These are phyloP conservation scores for Mercurialis annua DNA, from an alignment of 345 rosid genomes.

Conservation along the genomic window DNA sequence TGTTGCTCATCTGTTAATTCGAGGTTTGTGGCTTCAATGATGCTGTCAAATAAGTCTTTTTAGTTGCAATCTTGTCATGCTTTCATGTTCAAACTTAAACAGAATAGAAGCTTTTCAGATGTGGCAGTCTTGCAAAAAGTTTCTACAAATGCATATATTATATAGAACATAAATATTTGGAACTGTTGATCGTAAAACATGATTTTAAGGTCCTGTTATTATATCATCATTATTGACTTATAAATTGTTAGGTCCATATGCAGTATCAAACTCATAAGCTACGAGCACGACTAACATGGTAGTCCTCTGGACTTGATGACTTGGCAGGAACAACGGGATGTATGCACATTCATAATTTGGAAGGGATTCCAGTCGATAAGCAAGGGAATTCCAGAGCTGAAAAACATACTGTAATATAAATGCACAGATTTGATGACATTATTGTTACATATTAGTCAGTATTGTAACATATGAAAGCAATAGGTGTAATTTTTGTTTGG, in stretches of 20 bases:
- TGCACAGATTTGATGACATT: not conserved
- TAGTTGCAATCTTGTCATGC: not conserved
- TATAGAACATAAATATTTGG: not conserved
- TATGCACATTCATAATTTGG: not conserved
- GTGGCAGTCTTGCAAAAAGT: not conserved
- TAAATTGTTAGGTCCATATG: too few relatives aligned
- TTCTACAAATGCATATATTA: not conserved
- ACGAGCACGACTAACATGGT: not conserved
- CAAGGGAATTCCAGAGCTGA: not conserved
- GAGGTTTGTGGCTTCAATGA: conserved; percentile 26
- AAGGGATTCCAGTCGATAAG: not conserved
- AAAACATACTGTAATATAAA: not conserved
- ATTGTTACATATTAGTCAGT: not conserved
- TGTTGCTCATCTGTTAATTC: not conserved
- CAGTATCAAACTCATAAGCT: not conserved
- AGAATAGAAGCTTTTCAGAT: not conserved
- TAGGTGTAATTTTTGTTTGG: not conserved
- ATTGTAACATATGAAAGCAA: not conserved
- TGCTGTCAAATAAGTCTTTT: not conserved
- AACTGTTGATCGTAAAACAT: not conserved
- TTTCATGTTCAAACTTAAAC: not conserved
- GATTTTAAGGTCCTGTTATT: not conserved
- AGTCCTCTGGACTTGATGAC: not conserved
- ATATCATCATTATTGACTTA: not conserved
- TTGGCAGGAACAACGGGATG: conserved; percentile 19